Conservation (phyloP, 2,329 filamentous ascomycete species). For the Curvularia eragrostidis region DNA sequence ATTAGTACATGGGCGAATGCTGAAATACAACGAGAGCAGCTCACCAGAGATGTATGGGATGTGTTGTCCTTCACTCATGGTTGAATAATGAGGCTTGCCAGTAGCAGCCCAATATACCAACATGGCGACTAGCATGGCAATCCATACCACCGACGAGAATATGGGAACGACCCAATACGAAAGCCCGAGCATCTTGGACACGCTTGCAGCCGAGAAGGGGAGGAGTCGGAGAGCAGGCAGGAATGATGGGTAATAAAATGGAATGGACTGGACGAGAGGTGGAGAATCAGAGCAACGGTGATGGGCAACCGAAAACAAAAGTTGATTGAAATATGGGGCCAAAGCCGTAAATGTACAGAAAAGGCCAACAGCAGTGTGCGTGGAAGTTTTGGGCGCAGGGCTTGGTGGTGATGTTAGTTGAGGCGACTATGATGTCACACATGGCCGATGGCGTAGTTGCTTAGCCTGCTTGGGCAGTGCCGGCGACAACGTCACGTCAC, state of each 20-base stretch:
- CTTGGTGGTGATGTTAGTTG: constrained; percentile 12
- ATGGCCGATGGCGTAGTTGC: constrained; percentile 7
- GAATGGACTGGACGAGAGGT: neutral
- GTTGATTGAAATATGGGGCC: constrained; percentile 9
- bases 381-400: constrained; percentile 15
- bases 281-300: constrained; percentile 2
- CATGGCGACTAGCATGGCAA: constrained; percentile 70
- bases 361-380: neutral
- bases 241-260: too few relatives aligned
- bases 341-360: constrained; percentile 8
- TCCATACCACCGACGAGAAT: constrained; percentile 63
- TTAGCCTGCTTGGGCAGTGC: constrained; percentile 13
- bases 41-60: constrained; percentile 76
- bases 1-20: constrained; percentile 16
- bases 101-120: constrained; percentile 72
- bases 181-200: constrained; percentile 44
- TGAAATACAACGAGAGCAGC: neutral
- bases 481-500: constrained; percentile 17
- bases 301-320: constrained; percentile 6
- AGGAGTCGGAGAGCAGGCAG: constrained; percentile 9
- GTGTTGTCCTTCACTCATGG: constrained; percentile 64
- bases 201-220: constrained; percentile 2
- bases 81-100: constrained; percentile 63
- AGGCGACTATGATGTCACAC: constrained; percentile 23
- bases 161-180: constrained; percentile 71